These are phyloP conservation scores for Colletotrichum tabaci DNA, from an alignment of 2,329 filamentous ascomycete genomes.

Conservation along the genomic window DNA sequence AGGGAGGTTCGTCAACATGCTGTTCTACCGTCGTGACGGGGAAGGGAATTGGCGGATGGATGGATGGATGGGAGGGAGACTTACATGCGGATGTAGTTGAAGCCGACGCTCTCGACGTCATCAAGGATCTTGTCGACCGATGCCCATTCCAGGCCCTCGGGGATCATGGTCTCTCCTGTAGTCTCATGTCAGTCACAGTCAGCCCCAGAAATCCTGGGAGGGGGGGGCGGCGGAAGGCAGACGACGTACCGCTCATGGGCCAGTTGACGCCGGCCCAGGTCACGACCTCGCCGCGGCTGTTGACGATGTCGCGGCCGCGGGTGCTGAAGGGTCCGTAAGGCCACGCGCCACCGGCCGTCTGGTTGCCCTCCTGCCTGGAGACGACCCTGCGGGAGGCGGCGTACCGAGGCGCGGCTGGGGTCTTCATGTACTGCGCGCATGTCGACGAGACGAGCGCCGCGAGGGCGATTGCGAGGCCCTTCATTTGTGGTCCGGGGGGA, in stretches of 20 bases:
- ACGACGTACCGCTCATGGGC: slow-evolving; percentile 67
- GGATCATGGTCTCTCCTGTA: slow-evolving; percentile 70
- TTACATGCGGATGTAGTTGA: slow-evolving; percentile 67
- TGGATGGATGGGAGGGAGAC: background rate
- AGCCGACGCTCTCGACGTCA: slow-evolving; percentile 65
- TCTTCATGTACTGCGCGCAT: slow-evolving; percentile 35
- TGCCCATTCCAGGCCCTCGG: slow-evolving; percentile 69
- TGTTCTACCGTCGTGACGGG: too few relatives aligned
- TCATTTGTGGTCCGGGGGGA: slow-evolving; percentile 23
- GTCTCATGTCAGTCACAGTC: slow-evolving; percentile 65
- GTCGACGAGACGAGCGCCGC: slow-evolving; percentile 33
- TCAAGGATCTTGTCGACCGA: slow-evolving; percentile 64
- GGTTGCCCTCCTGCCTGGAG: slow-evolving; percentile 29
- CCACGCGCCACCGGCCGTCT: slow-evolving; percentile 19
- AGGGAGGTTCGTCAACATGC: background rate
- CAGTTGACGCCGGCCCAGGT: slow-evolving; percentile 66
- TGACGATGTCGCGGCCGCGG: slow-evolving; percentile 55
- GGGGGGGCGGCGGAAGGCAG: slow-evolving; percentile 51
- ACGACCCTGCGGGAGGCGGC: background rate
- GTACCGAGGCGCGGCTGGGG: slow-evolving; percentile 23
- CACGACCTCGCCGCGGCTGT: slow-evolving; percentile 54
- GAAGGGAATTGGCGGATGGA: background rate
- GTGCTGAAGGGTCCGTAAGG: slow-evolving; percentile 58
- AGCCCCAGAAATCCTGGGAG: slow-evolving; percentile 63
- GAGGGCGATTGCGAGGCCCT: slow-evolving; percentile 23